These are phyloP conservation scores for Starmerella tilneyi DNA, from an alignment of 805 yeast species.

Conservation along the genomic window DNA sequence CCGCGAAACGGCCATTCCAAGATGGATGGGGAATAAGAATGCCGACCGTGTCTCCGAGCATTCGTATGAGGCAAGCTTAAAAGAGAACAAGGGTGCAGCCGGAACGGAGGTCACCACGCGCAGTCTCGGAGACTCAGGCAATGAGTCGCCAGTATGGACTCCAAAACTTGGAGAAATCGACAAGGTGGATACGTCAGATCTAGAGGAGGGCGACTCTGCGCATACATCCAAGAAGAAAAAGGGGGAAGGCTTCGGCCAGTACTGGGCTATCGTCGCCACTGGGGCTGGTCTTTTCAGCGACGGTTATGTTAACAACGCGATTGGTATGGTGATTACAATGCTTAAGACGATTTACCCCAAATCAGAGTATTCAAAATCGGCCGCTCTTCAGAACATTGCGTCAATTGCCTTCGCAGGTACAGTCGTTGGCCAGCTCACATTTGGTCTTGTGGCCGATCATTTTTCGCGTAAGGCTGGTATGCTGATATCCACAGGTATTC, in stretches of 20 bases:
- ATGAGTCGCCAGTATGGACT: neutral
- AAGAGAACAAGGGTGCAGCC: neutral
- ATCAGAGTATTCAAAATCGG: constrained; percentile 45
- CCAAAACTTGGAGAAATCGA: neutral
- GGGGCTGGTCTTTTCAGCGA: constrained; percentile 93
- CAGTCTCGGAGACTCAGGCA: neutral
- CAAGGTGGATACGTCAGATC: neutral
- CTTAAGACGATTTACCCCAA: constrained; percentile 54
- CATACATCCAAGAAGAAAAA: neutral
- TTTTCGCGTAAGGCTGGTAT: constrained; percentile 74
- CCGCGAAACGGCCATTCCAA: constrained; percentile 17
- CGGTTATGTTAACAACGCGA: constrained; percentile 82
- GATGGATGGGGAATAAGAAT: constrained; percentile 14
- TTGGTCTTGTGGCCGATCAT: constrained; percentile 74
- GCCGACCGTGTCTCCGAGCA: neutral
- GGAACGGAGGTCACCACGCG: neutral
- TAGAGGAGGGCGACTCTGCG: neutral
- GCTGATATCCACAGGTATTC: constrained; percentile 63
- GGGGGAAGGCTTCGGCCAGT: constrained; percentile 27
- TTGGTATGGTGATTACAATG: constrained; percentile 66
- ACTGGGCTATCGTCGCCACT: constrained; percentile 66
- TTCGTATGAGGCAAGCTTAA: constrained; percentile 2
- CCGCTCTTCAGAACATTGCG: constrained; percentile 68
- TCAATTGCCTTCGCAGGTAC: constrained; percentile 89
- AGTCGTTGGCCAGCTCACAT: constrained; percentile 70